Conservation (phyloP, 106 monocot species). For the Allium sativum region DNA sequence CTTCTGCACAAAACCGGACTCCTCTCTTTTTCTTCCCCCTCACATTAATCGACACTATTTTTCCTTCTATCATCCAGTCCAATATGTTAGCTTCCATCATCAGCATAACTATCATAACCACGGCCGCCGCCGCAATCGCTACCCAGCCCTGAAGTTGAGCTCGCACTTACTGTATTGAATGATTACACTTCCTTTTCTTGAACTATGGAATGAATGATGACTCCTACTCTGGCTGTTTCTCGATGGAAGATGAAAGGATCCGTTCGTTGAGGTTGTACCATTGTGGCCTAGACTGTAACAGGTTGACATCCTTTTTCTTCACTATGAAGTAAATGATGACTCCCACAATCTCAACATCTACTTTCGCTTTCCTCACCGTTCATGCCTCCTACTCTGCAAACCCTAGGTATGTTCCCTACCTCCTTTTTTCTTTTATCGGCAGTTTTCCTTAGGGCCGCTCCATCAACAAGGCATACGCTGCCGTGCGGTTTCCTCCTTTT, state of each 20-base stretch:
- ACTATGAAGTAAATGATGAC: no score
- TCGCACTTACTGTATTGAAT: slow-evolving; percentile 44
- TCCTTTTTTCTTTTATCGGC: no score
- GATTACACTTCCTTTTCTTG: slow-evolving; percentile 40
- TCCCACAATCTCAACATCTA: no score
- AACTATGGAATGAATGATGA: slow-evolving; percentile 57
- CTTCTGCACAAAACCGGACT: slow-evolving; percentile 33
- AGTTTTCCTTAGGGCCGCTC: no score
- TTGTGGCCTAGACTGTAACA: slow-evolving; percentile 80
- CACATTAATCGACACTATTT: slow-evolving; percentile 4
- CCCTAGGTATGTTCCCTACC: no score
- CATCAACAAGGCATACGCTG: no score
- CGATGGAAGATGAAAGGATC: slow-evolving; percentile 39
- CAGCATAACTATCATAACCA: background rate
- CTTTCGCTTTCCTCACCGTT: no score
- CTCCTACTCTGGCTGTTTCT: slow-evolving; percentile 37
- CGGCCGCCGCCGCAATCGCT: slow-evolving; percentile 13
- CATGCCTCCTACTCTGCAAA: no score
- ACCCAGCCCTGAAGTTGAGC: slow-evolving; percentile 31
- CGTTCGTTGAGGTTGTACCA: background rate
- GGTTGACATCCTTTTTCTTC: slow-evolving; percentile 46
- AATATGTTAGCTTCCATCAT: slow-evolving; percentile 14
- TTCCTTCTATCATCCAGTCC: slow-evolving; percentile 1
- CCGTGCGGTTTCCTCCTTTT: no score
- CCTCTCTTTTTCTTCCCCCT: background rate